phyloP scores from a whole-genome alignment of 768 basidiomycete genomes.

The Mycena epipterygia region DNA sequence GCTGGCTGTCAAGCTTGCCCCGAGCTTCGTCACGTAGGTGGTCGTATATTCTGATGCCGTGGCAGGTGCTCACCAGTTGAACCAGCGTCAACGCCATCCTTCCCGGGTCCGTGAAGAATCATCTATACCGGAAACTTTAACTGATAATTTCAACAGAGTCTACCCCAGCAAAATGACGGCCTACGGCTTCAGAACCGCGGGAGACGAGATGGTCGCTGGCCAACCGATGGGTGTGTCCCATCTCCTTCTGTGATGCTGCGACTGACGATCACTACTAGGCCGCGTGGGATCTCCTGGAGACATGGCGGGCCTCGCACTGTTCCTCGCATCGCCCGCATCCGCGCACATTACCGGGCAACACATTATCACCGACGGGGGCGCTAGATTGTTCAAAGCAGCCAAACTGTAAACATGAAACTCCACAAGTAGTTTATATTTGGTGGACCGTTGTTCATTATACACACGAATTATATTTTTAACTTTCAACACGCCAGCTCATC shows the following conservation, averaged over 20 bases:
- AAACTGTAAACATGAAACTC: neutral
- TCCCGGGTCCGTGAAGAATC: conserved; percentile 68
- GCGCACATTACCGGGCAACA: conserved; percentile 84
- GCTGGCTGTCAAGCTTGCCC: conserved; percentile 75
- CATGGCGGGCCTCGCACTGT: conserved; percentile 78
- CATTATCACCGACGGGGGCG: conserved; percentile 79
- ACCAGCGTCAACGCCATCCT: conserved; percentile 87
- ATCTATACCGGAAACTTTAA: neutral
- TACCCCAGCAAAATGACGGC: conserved; percentile 92
- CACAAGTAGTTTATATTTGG: no score
- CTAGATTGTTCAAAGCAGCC: conserved; percentile 40
- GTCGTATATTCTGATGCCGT: no score
- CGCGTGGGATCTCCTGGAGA: conserved; percentile 76
- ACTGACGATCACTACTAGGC: conserved; percentile 53
- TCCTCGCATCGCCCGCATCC: conserved; percentile 78
- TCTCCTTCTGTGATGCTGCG: neutral
- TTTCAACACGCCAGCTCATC: conserved; percentile 21
- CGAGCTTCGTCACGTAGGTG: conserved; percentile 70
- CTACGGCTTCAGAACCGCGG: conserved; percentile 69
- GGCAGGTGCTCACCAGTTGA: neutral
- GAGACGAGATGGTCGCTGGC: conserved; percentile 63
- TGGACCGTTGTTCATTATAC: no score
- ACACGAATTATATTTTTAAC: no score
- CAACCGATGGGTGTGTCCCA: conserved; percentile 75
- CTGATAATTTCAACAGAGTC: conserved; percentile 54